Conservation (phyloP, 202 grass and related monocot species). For the Panicum virgatum region DNA sequence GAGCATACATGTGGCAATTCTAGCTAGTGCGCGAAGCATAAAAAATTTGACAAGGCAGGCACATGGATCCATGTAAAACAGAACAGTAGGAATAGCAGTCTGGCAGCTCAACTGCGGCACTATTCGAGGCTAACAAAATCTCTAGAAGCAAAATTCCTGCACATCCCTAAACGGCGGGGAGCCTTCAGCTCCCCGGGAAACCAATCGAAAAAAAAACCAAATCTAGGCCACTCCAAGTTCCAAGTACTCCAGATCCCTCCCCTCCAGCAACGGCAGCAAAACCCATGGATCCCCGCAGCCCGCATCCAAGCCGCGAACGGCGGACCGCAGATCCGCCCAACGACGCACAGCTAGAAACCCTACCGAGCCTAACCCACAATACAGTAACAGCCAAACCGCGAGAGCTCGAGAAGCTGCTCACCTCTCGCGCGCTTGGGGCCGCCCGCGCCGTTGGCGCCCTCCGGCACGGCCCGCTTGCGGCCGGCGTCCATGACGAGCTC, state of each 20-base stretch:
- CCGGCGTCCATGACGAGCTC: conserved; percentile 51
- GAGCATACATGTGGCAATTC: background rate
- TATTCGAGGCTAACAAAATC: background rate
- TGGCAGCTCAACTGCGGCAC: background rate
- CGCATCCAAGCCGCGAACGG: background rate
- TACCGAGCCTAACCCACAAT: background rate
- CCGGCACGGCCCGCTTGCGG: conserved; percentile 55
- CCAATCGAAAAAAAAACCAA: background rate
- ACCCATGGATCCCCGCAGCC: conserved; percentile 1
- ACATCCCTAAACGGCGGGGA: background rate
- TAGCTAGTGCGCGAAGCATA: background rate
- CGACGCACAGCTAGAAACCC: background rate
- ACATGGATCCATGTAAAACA: background rate
- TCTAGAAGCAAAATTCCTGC: background rate
- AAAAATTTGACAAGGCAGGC: background rate
- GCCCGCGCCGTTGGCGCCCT: conserved; percentile 49
- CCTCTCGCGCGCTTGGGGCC: conserved; percentile 69
- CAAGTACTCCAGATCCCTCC: background rate
- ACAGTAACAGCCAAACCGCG: background rate
- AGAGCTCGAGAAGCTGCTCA: conserved; percentile 29
- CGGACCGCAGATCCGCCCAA: conserved; percentile 20
- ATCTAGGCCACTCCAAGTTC: background rate
- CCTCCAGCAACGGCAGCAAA: background rate
- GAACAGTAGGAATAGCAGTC: background rate
- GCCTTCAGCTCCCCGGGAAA: background rate